Conservation (phyloP, 768 basidiomycete genomes). For the Hypholoma fasciculare region DNA sequence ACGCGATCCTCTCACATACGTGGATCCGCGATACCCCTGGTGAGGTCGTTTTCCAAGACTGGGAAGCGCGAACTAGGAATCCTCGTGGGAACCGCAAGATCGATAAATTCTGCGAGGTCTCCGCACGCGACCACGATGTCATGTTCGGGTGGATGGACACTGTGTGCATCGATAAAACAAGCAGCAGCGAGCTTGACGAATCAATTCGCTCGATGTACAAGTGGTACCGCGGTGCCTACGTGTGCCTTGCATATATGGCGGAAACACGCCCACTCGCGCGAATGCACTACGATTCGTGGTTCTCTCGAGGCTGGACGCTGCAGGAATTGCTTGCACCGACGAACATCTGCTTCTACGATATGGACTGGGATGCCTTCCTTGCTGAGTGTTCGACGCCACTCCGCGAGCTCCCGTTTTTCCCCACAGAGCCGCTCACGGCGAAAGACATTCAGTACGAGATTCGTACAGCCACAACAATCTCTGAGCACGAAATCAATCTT, state of each 20-base stretch:
- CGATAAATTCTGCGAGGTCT: neutral
- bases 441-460: neutral
- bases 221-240: slow-evolving; percentile 5
- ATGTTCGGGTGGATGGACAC: slow-evolving; percentile 12
- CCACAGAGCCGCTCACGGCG: neutral
- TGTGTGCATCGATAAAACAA: slow-evolving; percentile 11
- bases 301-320: slow-evolving; percentile 12
- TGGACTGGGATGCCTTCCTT: neutral
- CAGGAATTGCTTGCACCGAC: slow-evolving; percentile 11
- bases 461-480: neutral
- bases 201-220: slow-evolving; percentile 13
- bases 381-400: neutral
- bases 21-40: too few relatives aligned
- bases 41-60: neutral
- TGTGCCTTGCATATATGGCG: slow-evolving; percentile 5
- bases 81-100: neutral
- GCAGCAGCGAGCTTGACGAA: slow-evolving; percentile 12
- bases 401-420: neutral
- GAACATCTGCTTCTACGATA: slow-evolving; percentile 3
- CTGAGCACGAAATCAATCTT: neutral
- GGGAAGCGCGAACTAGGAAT: neutral
- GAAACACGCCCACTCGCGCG: neutral
- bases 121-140: neutral
- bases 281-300: slow-evolving; percentile 5
- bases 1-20: too few relatives aligned